These are phyloP conservation scores for Wilcoxina mikolae DNA, from an alignment of 495 filamentous ascomycete species.

Conservation along the genomic window DNA sequence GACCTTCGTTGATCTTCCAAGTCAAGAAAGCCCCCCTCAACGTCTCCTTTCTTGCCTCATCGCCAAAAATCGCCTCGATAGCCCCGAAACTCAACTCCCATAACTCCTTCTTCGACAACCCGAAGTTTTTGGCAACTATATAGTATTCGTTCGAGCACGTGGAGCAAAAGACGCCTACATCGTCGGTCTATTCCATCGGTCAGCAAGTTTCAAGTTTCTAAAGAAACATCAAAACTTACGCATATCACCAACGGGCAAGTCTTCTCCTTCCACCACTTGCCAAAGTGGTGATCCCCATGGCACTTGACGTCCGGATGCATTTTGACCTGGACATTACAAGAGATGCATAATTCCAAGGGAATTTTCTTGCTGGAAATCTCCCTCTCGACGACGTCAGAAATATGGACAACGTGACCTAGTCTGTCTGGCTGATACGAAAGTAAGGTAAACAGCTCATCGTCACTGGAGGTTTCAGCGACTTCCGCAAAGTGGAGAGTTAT, in stretches of 20 bases:
- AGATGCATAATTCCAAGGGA: constrained; percentile 63
- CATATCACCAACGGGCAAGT: constrained; percentile 43
- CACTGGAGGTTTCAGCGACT: constrained; percentile 36
- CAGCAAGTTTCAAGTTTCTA: constrained; percentile 4
- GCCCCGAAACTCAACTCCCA: constrained; percentile 41
- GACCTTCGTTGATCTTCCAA: neutral
- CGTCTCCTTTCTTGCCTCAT: constrained; percentile 44
- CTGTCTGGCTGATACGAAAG: constrained; percentile 53
- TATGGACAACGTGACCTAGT: constrained; percentile 67
- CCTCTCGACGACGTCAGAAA: constrained; percentile 41
- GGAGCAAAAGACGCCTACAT: constrained; percentile 72
- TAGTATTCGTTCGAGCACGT: constrained; percentile 65
- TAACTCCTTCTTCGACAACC: constrained; percentile 41
- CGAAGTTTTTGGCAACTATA: constrained; percentile 58
- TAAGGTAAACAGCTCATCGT: constrained; percentile 45
- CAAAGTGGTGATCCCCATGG: constrained; percentile 48
- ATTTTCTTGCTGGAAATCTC: constrained; percentile 41
- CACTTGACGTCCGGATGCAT: constrained; percentile 37
- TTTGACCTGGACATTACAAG: constrained; percentile 65
- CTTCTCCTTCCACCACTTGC: constrained; percentile 41
- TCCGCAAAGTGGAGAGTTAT: constrained; percentile 75
- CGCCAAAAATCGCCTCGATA: constrained; percentile 50
- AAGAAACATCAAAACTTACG: constrained; percentile 35
- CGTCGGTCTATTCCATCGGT: constrained; percentile 52
- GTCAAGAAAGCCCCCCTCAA: constrained; percentile 29